Percentiles rank a stretch among this genome's conserved stretches.
phyloP scores from a whole-genome alignment of 805 yeast genomes.

The Schwanniomyces vanrijiae region DNA sequence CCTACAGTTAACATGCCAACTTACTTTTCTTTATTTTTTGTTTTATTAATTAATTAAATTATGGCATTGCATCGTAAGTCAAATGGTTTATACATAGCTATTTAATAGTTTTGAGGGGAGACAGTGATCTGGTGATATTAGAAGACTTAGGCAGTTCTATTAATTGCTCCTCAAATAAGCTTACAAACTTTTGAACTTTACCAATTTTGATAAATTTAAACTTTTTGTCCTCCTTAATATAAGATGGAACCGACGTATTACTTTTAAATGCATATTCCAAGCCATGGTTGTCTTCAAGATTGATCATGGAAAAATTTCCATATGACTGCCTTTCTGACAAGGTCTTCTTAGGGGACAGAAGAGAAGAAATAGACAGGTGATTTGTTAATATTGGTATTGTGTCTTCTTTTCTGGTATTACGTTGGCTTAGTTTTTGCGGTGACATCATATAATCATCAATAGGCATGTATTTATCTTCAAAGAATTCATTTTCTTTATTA shows the following conservation, averaged over 20 bases:
- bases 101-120: conserved; percentile 3
- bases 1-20: background rate
- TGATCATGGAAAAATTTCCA: conserved; percentile 23
- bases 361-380: conserved; percentile 10
- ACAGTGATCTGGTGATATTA: conserved; percentile 6
- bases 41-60: background rate
- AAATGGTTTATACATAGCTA: conserved; percentile 1
- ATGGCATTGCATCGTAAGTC: conserved; percentile 1
- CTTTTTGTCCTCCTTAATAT: conserved; percentile 41
- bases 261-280: conserved; percentile 30
- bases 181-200: conserved; percentile 45
- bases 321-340: conserved; percentile 16
- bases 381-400: background rate
- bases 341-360: conserved; percentile 15
- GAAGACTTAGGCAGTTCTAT: conserved; percentile 8
- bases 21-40: background rate
- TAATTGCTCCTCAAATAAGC: conserved; percentile 39
- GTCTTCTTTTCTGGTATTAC: background rate
- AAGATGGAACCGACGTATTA: conserved; percentile 31
- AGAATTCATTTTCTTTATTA: background rate
- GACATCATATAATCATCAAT: background rate
- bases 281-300: conserved; percentile 26
- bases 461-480: background rate
- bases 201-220: conserved; percentile 46
- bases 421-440: background rate